Conservation (phyloP, 495 filamentous ascomycete genomes). For the Aspergillus nanangensis region DNA sequence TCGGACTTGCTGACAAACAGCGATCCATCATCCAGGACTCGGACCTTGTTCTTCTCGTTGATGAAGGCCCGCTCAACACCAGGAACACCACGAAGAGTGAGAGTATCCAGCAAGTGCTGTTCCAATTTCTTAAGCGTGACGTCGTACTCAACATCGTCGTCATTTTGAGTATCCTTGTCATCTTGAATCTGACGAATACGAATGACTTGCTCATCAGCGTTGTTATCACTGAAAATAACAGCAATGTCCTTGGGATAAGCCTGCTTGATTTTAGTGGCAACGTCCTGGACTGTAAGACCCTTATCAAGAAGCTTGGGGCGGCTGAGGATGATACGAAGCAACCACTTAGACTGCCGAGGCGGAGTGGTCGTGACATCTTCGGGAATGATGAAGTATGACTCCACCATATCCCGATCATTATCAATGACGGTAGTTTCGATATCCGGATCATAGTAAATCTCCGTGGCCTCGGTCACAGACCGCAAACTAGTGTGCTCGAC, state of each 20-base stretch:
- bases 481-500: slow-evolving; percentile 96
- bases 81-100: slow-evolving; percentile 83
- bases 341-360: slow-evolving; percentile 83
- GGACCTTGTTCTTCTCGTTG: slow-evolving; percentile 68
- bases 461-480: slow-evolving; percentile 82
- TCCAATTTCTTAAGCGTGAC: slow-evolving; percentile 86
- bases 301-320: slow-evolving; percentile 94
- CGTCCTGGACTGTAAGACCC: slow-evolving; percentile 84
- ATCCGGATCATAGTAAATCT: slow-evolving; percentile 97
- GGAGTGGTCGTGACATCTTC: slow-evolving; percentile 70
- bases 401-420: slow-evolving; percentile 88
- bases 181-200: slow-evolving; percentile 79
- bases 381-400: slow-evolving; percentile 94
- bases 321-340: slow-evolving; percentile 90
- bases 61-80: slow-evolving; percentile 91
- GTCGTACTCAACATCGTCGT: slow-evolving; percentile 80
- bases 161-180: slow-evolving; percentile 69
- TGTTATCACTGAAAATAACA: slow-evolving; percentile 96
- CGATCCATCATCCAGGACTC: slow-evolving; percentile 59
- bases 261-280: slow-evolving; percentile 83
- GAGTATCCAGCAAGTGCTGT: slow-evolving; percentile 81
- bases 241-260: slow-evolving; percentile 83
- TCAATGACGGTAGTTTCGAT: slow-evolving; percentile 79
- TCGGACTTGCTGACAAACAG: slow-evolving; percentile 66
- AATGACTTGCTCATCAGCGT: slow-evolving; percentile 91